phyloP scores from a whole-genome alignment of 2,329 filamentous ascomycete genomes.

The Immersiporthe knoxdaviesiana region DNA sequence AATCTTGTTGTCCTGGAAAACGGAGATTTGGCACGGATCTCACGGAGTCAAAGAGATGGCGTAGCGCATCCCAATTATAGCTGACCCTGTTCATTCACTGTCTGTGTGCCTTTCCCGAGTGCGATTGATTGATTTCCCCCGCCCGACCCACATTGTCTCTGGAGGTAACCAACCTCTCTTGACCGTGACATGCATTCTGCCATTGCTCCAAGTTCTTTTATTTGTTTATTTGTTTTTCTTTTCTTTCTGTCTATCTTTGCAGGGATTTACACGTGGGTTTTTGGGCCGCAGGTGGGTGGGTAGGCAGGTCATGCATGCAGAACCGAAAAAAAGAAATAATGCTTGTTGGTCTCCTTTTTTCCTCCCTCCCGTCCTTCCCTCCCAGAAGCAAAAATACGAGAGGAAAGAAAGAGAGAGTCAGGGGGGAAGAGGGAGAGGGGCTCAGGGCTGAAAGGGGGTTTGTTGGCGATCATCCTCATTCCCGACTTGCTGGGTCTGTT shows the following conservation, averaged over 20 bases:
- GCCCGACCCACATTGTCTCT: background rate
- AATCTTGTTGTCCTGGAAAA: background rate
- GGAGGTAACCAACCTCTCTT: background rate
- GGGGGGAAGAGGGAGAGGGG: too few relatives aligned
- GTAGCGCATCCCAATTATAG: conserved; percentile 1
- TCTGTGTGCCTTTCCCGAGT: too few relatives aligned
- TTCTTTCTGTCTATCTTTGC: background rate
- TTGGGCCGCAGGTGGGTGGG: too few relatives aligned
- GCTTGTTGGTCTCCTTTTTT: too few relatives aligned
- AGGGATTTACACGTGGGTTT: background rate
- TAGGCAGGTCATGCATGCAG: background rate
- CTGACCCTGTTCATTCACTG: background rate
- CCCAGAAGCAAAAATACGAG: too few relatives aligned
- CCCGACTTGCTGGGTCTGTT: background rate
- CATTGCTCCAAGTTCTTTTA: too few relatives aligned
- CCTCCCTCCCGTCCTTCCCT: background rate
- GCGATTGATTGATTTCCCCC: too few relatives aligned
- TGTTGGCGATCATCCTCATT: background rate
- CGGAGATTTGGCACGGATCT: conserved; percentile 8
- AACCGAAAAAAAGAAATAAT: background rate
- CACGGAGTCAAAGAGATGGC: background rate
- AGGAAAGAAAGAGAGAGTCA: background rate
- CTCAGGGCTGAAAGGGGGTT: background rate
- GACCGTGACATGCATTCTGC: background rate
- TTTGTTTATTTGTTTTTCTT: too few relatives aligned